These are phyloP conservation scores for Blastobotrys mokoenaii DNA, from an alignment of 805 yeast genomes.

Conservation along the genomic window DNA sequence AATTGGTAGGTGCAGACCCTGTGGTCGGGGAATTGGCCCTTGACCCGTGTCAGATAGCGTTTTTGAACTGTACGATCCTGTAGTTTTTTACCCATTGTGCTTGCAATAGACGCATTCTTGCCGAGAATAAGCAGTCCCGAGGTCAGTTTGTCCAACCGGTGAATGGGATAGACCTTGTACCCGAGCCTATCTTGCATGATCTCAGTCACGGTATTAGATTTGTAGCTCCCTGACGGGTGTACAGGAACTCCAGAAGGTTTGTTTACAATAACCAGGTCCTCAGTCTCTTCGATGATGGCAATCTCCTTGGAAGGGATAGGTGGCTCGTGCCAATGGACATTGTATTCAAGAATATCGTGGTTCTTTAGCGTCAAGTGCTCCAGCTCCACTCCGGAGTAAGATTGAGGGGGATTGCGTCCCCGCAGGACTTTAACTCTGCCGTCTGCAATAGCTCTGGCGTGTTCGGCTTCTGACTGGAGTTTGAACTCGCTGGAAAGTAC, in stretches of 20 bases:
- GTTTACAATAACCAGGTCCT: conserved; percentile 71
- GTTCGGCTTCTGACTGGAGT: conserved; percentile 55
- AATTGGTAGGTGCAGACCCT: conserved; percentile 51
- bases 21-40: conserved; percentile 59
- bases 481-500: conserved; percentile 70
- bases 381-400: neutral
- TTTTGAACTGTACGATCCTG: conserved; percentile 61
- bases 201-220: conserved; percentile 73
- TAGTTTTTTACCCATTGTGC: conserved; percentile 48
- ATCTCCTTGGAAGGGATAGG: conserved; percentile 52
- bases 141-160: conserved; percentile 74
- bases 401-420: neutral
- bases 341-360: conserved; percentile 76
- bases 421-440: conserved; percentile 2
- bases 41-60: conserved; percentile 73
- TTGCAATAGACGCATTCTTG: conserved; percentile 62
- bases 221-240: conserved; percentile 83
- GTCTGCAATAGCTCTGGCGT: conserved; percentile 23
- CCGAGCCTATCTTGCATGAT: conserved; percentile 60
- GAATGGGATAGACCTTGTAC: conserved; percentile 61
- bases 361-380: conserved; percentile 21
- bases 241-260: conserved; percentile 94
- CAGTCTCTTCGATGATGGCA: conserved; percentile 55
- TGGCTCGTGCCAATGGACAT: conserved; percentile 86
- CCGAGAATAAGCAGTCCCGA: conserved; percentile 83